Evolutionary conservation across 2,329 filamentous ascomycete genomes (phyloP).

Genomic region (Niveomyces coronatus): DNA sequence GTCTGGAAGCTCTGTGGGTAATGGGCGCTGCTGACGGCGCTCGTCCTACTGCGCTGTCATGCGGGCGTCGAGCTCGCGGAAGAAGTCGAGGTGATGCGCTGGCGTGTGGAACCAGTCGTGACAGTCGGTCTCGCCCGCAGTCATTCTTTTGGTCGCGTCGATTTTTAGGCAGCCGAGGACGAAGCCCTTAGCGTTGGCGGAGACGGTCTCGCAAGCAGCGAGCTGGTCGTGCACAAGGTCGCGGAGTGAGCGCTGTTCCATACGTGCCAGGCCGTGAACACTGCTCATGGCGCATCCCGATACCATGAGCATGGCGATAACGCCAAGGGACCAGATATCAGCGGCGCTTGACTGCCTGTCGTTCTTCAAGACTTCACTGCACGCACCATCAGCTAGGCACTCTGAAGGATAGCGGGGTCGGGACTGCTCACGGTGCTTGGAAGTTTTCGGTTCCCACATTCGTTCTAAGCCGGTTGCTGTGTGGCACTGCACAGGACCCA

Average conservation of each 20-base stretch:
- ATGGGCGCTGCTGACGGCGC: conserved; percentile 20
- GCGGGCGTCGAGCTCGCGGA: conserved; percentile 21
- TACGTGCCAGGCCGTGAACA: conserved; percentile 17
- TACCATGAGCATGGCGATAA: conserved; percentile 30
- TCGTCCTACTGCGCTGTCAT: conserved; percentile 19
- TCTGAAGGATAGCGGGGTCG: neutral
- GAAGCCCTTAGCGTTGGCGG: conserved; percentile 20
- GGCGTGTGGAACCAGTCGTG: conserved; percentile 27
- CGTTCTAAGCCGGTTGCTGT: conserved; percentile 32
- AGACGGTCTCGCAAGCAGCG: conserved; percentile 10
- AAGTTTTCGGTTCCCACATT: conserved; percentile 36
- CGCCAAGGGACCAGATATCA: conserved; percentile 44
- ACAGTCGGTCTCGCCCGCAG: conserved; percentile 16
- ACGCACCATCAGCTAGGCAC: conserved; percentile 8
- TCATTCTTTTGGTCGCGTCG: conserved; percentile 18
- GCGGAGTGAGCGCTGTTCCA: conserved; percentile 18
- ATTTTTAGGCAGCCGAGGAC: conserved; percentile 22
- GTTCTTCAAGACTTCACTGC: conserved; percentile 8
- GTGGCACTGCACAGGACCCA: conserved; percentile 35
- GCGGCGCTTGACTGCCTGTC: conserved; percentile 26
- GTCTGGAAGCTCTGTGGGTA: conserved; percentile 23
- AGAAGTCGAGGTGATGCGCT: conserved; percentile 20
- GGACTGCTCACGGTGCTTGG: conserved; percentile 36
- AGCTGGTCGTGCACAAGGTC: conserved; percentile 12
- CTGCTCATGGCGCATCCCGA: conserved; percentile 14